A percentile compares a stretch with the other conserved stretches of the same genome.
Evolutionary conservation across 768 basidiomycete species (phyloP).

Genomic region (Pleurotus tuber-regium): DNA sequence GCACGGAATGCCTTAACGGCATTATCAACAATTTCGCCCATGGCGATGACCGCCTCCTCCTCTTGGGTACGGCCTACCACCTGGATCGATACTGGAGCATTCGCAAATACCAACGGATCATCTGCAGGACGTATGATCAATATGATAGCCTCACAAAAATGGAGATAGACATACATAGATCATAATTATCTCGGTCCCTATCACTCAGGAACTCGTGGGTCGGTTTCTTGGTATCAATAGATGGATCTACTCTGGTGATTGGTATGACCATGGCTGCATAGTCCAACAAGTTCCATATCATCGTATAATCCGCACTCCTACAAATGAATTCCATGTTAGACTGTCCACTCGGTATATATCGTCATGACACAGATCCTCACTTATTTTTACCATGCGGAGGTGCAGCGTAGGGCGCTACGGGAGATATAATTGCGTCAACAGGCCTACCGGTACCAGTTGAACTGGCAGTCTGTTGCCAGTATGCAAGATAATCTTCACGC

Average conservation of each 20-base stretch:
- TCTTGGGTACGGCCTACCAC: conserved; percentile 68
- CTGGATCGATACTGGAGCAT: conserved; percentile 65
- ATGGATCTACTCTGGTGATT: conserved; percentile 58
- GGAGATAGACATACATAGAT: not conserved
- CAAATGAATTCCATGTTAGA: not conserved
- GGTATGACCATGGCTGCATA: conserved; percentile 60
- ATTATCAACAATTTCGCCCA: conserved; percentile 63
- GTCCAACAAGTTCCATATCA: conserved; percentile 64
- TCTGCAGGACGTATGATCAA: too few relatives aligned
- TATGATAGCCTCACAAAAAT: too few relatives aligned
- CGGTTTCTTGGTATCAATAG: conserved; percentile 44
- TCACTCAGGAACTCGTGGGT: conserved; percentile 51
- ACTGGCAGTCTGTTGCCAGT: conserved; percentile 53
- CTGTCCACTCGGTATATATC: not conserved
- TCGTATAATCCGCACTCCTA: conserved; percentile 60
- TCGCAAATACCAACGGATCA: conserved; percentile 49
- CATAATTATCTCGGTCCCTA: conserved; percentile 33
- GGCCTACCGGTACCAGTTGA: conserved; percentile 64
- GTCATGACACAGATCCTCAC: conserved; percentile 26
- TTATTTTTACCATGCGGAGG: conserved; percentile 59
- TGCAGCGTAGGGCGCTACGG: conserved; percentile 58
- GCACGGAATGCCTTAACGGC: conserved; percentile 36
- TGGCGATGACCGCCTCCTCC: conserved; percentile 71
- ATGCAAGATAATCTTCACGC: conserved; percentile 58
- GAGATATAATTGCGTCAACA: conserved; percentile 70